Evolutionary conservation across 345 rosid species (phyloP), one percentile per base, ranked within the genome.

Genomic region (Ceriops decandra): DNA sequence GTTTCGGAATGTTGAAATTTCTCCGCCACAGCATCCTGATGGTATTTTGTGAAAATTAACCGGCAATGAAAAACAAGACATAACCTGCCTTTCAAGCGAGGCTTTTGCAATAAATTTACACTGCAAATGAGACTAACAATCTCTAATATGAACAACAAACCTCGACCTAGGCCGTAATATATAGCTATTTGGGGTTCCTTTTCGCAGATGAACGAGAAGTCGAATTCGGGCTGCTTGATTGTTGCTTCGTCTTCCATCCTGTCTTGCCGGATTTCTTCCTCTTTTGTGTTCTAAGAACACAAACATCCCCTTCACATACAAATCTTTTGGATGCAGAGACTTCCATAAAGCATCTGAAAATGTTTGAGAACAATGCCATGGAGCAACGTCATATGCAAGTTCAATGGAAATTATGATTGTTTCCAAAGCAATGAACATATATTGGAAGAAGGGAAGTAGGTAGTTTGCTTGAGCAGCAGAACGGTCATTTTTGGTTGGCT

Each of bases 401-500:
- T 24, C 24, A 10, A 9, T n/a, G 17, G 28, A 56, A 27, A 22
- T 21, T 21, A 54, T 10, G 59, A 10, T 7, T 54, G 59, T 8
- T 24, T 22, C 28, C 24, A 10, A 9, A 8, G 59, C 16, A 9
- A 27, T 22, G 5, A 22, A 24, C 15, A 54, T 54, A 54, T 54
- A 54, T 54, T 11, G 15, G 27, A 8, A 54, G 11, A 54, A 0
- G 16, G 28, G 59, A 2, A 54, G 30, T 2, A 22, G 59, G 59
- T 21, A 0, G 49, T 15, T 42, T 2, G 49, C 17, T 42, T 3
- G 49, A 13, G 30, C 59, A 2, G 49, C 49, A 10, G 28, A 56
- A 56, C 60, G 63, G 73, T 74, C 72, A 35, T 13, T 26, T 51
- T 68, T 68, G 73, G 72, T 57, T 16, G 67, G 72, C 72, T 53